Percentiles rank a stretch among this genome's conserved stretches.
phyloP scores from a whole-genome alignment of 306 rosid genomes.

The Rosa multiflora region DNA sequence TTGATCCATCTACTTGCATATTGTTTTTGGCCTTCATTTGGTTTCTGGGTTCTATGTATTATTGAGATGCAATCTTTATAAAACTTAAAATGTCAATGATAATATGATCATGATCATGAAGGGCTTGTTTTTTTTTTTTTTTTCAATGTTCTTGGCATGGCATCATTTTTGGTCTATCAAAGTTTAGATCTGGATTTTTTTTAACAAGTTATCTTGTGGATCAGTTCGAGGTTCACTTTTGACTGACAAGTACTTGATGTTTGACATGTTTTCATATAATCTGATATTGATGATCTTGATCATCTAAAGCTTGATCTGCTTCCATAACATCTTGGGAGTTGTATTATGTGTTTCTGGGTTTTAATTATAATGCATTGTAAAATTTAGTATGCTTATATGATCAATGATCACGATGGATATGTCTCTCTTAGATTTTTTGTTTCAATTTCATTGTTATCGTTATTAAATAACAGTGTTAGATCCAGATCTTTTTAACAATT shows the following conservation, averaged over 20 bases:
- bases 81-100: not conserved
- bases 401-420: not conserved
- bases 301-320: conserved; percentile 5
- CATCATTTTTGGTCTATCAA: not conserved
- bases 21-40: not conserved
- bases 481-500: not conserved
- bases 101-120: not conserved
- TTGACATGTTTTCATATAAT: not conserved
- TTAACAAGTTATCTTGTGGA: not conserved
- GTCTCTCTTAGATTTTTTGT: not conserved
- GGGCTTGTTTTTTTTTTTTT: too few species aligned
- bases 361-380: not conserved
- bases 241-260: not conserved
- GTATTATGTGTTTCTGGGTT: not conserved
- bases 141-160: not conserved
- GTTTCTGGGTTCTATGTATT: not conserved
- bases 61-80: not conserved
- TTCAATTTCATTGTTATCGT: not conserved
- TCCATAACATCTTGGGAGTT: not conserved
- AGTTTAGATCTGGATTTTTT: not conserved
- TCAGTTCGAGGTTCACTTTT: not conserved
- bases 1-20: not conserved
- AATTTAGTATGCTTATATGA: not conserved
- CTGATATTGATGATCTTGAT: not conserved
- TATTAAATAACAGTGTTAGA: not conserved